Evolutionary conservation across 768 basidiomycete genomes (phyloP).

Genomic region (Basidioascus undulatus): DNA sequence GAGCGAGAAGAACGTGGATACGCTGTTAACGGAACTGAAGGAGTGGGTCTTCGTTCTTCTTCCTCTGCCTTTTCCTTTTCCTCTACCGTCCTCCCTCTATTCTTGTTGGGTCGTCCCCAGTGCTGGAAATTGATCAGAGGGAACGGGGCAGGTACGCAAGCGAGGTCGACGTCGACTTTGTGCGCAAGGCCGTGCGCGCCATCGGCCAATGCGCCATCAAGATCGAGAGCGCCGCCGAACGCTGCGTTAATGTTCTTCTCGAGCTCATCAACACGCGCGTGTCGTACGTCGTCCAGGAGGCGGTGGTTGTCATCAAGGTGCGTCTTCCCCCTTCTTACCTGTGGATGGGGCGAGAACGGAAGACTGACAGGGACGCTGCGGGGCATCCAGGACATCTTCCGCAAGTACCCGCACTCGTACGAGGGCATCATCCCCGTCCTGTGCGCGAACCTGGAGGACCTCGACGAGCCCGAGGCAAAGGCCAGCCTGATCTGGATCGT

Average conservation of each 20-base stretch:
- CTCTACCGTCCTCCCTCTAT: neutral
- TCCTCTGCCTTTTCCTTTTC: neutral
- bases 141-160: conserved; percentile 48
- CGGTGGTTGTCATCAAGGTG: conserved; percentile 96
- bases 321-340: conserved; percentile 5
- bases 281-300: conserved; percentile 94
- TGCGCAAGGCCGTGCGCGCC: conserved; percentile 75
- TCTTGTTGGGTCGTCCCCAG: conserved; percentile 1
- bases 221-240: conserved; percentile 74
- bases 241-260: conserved; percentile 78
- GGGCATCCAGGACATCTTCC: conserved; percentile 64
- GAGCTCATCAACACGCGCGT: conserved; percentile 82
- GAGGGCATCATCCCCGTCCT: conserved; percentile 90
- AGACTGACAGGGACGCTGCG: neutral
- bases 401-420: conserved; percentile 86
- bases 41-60: conserved; percentile 45
- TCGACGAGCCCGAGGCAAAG: conserved; percentile 96
- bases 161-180: conserved; percentile 96
- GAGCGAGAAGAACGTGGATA: conserved; percentile 75
- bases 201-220: conserved; percentile 93
- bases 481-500: conserved; percentile 98
- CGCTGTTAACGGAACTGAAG: conserved; percentile 78
- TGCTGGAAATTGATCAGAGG: neutral
- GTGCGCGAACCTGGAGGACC: conserved; percentile 80
- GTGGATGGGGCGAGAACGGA: neutral